Conservation (phyloP, 371 early-diverging fungal species). For the Mortierella sp. region DNA sequence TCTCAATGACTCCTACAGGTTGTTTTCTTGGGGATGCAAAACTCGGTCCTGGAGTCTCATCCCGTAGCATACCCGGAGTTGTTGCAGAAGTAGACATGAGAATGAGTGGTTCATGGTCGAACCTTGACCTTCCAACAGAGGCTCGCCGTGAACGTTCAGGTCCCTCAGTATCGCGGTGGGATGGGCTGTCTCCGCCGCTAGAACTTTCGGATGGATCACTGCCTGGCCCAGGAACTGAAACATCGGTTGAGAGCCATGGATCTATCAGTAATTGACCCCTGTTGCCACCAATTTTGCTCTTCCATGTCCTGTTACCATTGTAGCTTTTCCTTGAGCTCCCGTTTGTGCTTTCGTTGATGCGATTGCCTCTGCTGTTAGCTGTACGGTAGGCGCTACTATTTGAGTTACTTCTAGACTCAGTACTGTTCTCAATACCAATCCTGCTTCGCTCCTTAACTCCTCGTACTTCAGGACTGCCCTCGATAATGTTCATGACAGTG, state of each 20-base stretch:
- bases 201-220: neutral
- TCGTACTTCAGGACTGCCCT: slow-evolving; percentile 13
- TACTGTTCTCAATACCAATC: neutral
- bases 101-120: slow-evolving; percentile 29
- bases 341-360: neutral
- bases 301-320: neutral
- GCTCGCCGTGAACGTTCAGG: neutral
- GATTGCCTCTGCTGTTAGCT: neutral
- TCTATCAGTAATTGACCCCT: slow-evolving; percentile 31
- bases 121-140: slow-evolving; percentile 9
- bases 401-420: neutral
- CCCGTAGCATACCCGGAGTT: slow-evolving; percentile 9
- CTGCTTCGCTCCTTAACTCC: neutral
- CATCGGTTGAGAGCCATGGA: slow-evolving; percentile 34
- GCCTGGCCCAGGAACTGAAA: neutral
- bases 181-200: neutral
- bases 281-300: slow-evolving; percentile 39
- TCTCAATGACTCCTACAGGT: slow-evolving; percentile 8
- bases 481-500: neutral
- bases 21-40: slow-evolving; percentile 24
- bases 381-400: neutral
- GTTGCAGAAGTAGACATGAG: slow-evolving; percentile 35
- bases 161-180: neutral
- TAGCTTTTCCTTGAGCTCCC: neutral
- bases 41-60: slow-evolving; percentile 14